Conservation (phyloP, 2,329 filamentous ascomycete species). For the Penicillium thymicola region DNA sequence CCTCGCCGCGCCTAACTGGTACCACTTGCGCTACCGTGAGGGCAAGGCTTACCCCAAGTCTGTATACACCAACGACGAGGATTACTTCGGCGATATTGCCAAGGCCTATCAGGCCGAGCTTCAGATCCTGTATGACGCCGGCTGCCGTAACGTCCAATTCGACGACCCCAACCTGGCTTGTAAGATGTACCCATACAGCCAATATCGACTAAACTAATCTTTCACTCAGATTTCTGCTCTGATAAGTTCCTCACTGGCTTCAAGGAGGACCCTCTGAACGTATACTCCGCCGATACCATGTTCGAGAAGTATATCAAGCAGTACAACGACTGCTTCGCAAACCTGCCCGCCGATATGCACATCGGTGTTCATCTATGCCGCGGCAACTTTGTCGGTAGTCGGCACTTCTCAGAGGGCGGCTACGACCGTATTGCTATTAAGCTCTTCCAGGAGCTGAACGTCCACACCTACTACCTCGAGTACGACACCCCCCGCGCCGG, state of each 20-base stretch:
- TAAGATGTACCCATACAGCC: constrained; percentile 30
- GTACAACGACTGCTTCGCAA: constrained; percentile 68
- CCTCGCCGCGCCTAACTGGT: constrained; percentile 65
- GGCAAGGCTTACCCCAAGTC: constrained; percentile 56
- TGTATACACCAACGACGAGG: constrained; percentile 56
- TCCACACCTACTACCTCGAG: constrained; percentile 67
- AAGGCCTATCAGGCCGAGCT: constrained; percentile 64
- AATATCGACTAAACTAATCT: neutral
- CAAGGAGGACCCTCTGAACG: constrained; percentile 65
- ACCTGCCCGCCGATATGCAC: constrained; percentile 66
- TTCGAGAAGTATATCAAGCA: constrained; percentile 72
- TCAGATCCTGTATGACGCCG: constrained; percentile 59
- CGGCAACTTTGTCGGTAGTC: constrained; percentile 62
- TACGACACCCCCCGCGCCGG: constrained; percentile 65
- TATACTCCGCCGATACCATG: constrained; percentile 65
- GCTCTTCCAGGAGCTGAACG: constrained; percentile 61
- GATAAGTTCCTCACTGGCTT: constrained; percentile 68
- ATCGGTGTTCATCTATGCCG: constrained; percentile 72
- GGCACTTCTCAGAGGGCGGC: constrained; percentile 64
- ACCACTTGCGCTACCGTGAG: constrained; percentile 61
- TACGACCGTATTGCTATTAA: constrained; percentile 67
- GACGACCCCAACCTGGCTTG: constrained; percentile 66
- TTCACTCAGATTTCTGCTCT: constrained; percentile 65
- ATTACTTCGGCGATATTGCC: constrained; percentile 64
- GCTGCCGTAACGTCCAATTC: constrained; percentile 64